Evolutionary conservation across 169 alveolate genomes (phyloP).

Genomic region (Nephromyces sp.): DNA sequence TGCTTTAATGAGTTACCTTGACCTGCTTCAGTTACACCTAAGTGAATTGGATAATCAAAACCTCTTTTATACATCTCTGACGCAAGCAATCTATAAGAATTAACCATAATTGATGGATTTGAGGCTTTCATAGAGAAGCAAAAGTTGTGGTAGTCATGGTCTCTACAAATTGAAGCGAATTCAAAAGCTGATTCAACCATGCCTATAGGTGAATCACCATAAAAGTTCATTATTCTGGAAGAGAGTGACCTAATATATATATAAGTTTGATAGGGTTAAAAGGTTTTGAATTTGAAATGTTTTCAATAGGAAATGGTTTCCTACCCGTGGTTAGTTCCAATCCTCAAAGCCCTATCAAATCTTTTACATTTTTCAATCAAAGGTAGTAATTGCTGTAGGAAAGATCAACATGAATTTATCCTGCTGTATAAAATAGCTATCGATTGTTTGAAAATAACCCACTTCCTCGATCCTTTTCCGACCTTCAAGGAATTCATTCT

Average conservation of each 20-base stretch:
- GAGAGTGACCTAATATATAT: conserved; percentile 41
- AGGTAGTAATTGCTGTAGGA: conserved; percentile 51
- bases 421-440: too few relatives aligned
- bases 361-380: conserved; percentile 57
- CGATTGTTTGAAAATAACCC: too few relatives aligned
- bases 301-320: background rate
- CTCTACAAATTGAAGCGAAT: conserved; percentile 57
- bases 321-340: conserved; percentile 68
- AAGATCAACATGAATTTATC: too few relatives aligned
- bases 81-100: conserved; percentile 61
- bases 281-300: background rate
- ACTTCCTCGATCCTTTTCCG: too few relatives aligned
- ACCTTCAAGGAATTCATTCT: too few relatives aligned
- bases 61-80: conserved; percentile 48
- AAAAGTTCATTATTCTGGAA: conserved; percentile 55
- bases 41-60: conserved; percentile 58
- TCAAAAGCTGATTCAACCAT: conserved; percentile 73
- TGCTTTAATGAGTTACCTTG: conserved; percentile 59
- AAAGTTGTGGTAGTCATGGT: conserved; percentile 50
- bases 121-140: conserved; percentile 67
- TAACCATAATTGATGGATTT: conserved; percentile 59
- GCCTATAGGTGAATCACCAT: conserved; percentile 70
- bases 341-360: conserved; percentile 52
- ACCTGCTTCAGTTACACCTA: conserved; percentile 78
- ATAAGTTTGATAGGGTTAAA: background rate